Percentiles rank a stretch among this genome's conserved stretches.
These are phyloP conservation scores for Acer negundo DNA, from an alignment of 345 rosid species.

Conservation along the genomic window DNA sequence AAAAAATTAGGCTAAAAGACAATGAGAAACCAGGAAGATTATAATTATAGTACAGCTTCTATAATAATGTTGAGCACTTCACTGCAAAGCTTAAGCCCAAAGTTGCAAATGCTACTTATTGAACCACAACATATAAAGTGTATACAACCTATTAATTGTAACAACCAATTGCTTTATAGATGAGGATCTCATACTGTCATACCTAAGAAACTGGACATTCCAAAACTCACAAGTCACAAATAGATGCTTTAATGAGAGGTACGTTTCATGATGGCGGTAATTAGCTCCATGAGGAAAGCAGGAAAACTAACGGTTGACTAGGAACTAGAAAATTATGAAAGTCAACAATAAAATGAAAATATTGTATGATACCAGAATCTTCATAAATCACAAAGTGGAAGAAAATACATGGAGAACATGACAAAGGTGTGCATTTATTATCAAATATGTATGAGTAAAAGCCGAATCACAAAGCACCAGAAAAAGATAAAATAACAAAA, in stretches of 20 bases:
- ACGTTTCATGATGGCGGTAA: not conserved
- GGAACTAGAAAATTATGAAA: not conserved
- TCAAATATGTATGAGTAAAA: slow-evolving; percentile 5
- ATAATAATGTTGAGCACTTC: not conserved
- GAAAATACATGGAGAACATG: not conserved
- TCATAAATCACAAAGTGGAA: not conserved
- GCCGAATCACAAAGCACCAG: slow-evolving; percentile 1
- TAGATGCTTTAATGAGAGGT: not conserved
- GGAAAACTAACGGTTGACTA: not conserved
- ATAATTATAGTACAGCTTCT: not conserved
- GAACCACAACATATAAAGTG: not conserved
- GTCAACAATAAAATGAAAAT: not conserved
- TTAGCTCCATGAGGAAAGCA: not conserved
- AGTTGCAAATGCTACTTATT: not conserved
- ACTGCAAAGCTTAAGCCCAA: slow-evolving; percentile 1
- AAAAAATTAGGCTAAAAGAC: not conserved
- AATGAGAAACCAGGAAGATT: not conserved
- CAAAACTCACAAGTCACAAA: not conserved
- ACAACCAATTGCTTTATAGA: not conserved
- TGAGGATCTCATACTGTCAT: not conserved
- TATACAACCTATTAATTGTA: not conserved
- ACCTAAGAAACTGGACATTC: not conserved
- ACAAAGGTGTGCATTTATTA: not conserved
- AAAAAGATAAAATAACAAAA: slow-evolving; percentile 18
- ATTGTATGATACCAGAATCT: not conserved